Base-by-base conservation (phyloP, 352 stramenopile genomes). In the Phytophthora ramorum region DNA sequence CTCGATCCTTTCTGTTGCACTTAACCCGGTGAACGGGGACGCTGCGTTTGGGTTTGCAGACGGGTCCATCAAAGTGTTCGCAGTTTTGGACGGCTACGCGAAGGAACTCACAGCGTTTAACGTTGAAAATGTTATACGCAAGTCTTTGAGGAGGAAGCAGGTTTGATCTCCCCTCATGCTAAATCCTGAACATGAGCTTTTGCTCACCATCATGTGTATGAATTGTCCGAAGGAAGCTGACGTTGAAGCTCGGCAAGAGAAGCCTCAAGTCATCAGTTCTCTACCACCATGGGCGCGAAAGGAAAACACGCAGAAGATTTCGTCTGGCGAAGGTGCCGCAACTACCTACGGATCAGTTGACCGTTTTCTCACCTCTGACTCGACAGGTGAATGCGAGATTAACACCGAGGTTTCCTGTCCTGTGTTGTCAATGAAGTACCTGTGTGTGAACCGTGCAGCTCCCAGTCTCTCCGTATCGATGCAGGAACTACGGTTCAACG, bases 1-100 rank as follows among this genome's bases (percentile, higher is more conserved):
- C 26, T 59, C 83, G 4, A 94, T 94, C 44, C 51, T 94, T 2
- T 87, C 83, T 4, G 52, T 94, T 3, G 72, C 80, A 10, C 53
- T 87, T 7, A 91, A 94, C 41, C 68, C 85, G 1, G 48, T 79
- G 4, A 94, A 81, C 22, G 85, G 85, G 2, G 85, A 95, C 45
- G 71, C 78, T 4, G 63, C 71, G 2, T 87, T 92, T 20, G 87
- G 85, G 7, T 95, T 95, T 73, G 79, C 76, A 0, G 87, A 95
- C 30, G 83, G 85, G 26, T 83, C 69, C 7, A 53, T 93, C 38
- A 79, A 80, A 44, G 63, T 91, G 8, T 95, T 91, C 56, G 67
- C 67, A 3, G 16, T 91, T 6, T 50, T 79, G 46, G 75, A 91
- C 44, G 66, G 44, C 17, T 88, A 81, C 55, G 81, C 77, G 3